These are phyloP conservation scores for Colletotrichum caudatum DNA, from an alignment of 2,329 filamentous ascomycete species.

Conservation along the genomic window DNA sequence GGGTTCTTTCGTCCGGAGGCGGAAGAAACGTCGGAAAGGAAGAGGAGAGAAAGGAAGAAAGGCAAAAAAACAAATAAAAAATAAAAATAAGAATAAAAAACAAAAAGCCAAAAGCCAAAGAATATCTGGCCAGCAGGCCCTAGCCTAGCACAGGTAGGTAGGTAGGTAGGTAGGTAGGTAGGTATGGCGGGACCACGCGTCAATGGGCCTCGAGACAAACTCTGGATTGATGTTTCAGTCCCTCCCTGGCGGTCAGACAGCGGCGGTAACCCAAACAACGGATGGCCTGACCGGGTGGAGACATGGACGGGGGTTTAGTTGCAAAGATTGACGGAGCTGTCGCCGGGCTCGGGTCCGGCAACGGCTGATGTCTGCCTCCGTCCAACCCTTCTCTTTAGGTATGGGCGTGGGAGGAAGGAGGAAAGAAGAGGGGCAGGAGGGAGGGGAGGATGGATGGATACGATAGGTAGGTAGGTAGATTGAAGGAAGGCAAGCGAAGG, in stretches of 20 bases:
- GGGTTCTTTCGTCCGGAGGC: slow-evolving; percentile 1
- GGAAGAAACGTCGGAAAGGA: background rate
- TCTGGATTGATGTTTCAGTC: slow-evolving; percentile 37
- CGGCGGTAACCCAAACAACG: slow-evolving; percentile 32
- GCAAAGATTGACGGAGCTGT: slow-evolving; percentile 24
- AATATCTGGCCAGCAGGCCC: too few species aligned
- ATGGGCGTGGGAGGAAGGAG: background rate
- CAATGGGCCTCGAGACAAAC: slow-evolving; percentile 5
- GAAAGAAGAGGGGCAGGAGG: background rate
- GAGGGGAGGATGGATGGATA: background rate
- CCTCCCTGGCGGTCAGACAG: slow-evolving; percentile 23
- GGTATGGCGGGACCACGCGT: slow-evolving; percentile 20
- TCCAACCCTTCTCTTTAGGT: background rate
- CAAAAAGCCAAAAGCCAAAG: background rate
- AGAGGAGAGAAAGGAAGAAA: background rate
- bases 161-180: too few species aligned
- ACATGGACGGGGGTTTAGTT: background rate
- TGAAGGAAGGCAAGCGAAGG: background rate
- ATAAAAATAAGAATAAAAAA: too few species aligned
- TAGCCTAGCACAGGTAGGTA: too few species aligned
- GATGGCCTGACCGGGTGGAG: background rate
- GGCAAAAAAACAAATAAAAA: too few species aligned
- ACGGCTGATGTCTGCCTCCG: slow-evolving; percentile 19
- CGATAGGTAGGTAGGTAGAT: background rate
- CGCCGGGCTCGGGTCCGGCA: slow-evolving; percentile 21